Evolutionary conservation across 768 basidiomycete species (phyloP).

Genomic region (Tulasnella sp.): DNA sequence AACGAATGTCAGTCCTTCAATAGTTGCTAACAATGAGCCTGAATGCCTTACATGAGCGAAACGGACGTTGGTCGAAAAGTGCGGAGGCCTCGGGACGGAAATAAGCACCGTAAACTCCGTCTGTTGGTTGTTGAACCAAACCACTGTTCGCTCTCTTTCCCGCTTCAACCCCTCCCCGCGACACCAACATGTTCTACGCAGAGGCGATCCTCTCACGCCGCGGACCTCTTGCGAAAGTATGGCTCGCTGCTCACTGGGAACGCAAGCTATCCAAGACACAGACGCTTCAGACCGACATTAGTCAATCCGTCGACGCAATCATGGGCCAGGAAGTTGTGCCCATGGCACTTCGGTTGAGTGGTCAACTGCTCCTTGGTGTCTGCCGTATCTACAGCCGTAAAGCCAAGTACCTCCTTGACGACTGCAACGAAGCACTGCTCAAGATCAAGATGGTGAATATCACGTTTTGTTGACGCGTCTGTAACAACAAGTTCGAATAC

Average conservation of each 20-base stretch:
- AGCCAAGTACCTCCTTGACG: conserved; percentile 94
- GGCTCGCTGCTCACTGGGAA: conserved; percentile 99
- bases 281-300: conserved; percentile 91
- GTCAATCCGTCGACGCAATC: conserved; percentile 89
- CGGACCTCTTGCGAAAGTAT: conserved; percentile 93
- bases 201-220: conserved; percentile 91
- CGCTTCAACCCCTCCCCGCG: conserved; percentile 23
- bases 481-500: not conserved
- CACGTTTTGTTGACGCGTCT: conserved; percentile 14
- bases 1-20: not conserved
- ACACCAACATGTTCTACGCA: conserved; percentile 64
- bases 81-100: not conserved
- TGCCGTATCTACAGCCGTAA: conserved; percentile 97
- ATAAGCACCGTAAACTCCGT: not conserved
- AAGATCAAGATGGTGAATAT: conserved; percentile 85
- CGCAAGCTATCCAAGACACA: conserved; percentile 95
- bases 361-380: conserved; percentile 92
- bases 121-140: conserved; percentile 23
- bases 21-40: not conserved
- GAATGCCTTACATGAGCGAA: not conserved
- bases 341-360: conserved; percentile 94
- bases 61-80: conserved; percentile 9
- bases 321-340: conserved; percentile 82
- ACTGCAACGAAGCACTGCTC: conserved; percentile 92
- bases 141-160: not conserved